phyloP scores from a whole-genome alignment of 768 basidiomycete species.

The Austroboletus eburneus region DNA sequence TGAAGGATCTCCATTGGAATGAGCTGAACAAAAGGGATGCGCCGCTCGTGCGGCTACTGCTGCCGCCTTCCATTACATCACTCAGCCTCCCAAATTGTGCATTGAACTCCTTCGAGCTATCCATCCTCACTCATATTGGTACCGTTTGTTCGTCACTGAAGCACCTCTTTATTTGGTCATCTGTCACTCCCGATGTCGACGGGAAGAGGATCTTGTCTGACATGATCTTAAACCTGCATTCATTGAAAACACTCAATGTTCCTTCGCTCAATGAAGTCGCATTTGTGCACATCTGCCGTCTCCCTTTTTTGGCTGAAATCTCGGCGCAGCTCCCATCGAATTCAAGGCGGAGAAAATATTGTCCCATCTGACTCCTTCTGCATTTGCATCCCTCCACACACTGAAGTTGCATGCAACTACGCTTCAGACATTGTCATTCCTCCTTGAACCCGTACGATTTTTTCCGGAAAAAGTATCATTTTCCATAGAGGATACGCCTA shows the following conservation, averaged over 20 bases:
- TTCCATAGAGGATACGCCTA: constrained; percentile 7
- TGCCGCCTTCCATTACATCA: constrained; percentile 19
- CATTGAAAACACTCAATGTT: constrained; percentile 17
- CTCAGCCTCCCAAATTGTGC: constrained; percentile 8
- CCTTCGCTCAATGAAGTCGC: constrained; percentile 18
- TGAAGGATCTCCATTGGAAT: constrained; percentile 21
- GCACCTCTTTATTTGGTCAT: constrained; percentile 7
- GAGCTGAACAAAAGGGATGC: constrained; percentile 10
- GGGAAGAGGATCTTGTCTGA: constrained; percentile 22
- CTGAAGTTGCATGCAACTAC: constrained; percentile 6
- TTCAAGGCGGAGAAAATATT: constrained; percentile 13
- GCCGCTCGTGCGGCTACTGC: constrained; percentile 16
- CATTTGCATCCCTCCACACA: constrained; percentile 11
- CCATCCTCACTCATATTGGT: constrained; percentile 19
- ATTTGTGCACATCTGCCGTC: constrained; percentile 21
- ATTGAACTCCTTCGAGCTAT: constrained; percentile 14
- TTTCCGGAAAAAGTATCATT: constrained; percentile 14
- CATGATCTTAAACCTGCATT: constrained; percentile 14
- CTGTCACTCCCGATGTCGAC: constrained; percentile 3
- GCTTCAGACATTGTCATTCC: constrained; percentile 17
- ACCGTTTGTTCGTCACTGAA: constrained; percentile 19
- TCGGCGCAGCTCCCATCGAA: constrained; percentile 12
- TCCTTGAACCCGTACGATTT: constrained; percentile 18
- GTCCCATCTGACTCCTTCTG: constrained; percentile 8
- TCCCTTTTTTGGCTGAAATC: constrained; percentile 15